These are phyloP conservation scores for Claviceps spartinae DNA, from an alignment of 2,329 filamentous ascomycete species.

Conservation along the genomic window DNA sequence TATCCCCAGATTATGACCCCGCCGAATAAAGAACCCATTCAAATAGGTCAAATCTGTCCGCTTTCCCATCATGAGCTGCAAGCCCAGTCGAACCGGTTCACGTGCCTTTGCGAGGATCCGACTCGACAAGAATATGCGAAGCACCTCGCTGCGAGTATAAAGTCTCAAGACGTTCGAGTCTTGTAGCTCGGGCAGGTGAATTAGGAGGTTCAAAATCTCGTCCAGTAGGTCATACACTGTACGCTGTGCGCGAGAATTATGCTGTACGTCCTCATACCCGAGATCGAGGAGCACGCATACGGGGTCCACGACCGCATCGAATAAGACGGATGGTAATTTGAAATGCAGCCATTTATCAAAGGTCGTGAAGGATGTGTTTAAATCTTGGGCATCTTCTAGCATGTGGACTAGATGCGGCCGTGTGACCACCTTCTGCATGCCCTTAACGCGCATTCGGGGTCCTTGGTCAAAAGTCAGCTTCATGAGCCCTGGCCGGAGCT, in stretches of 20 bases:
- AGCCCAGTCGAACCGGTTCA: constrained; percentile 49
- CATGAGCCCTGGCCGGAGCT: constrained; percentile 20
- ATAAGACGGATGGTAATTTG: constrained; percentile 68
- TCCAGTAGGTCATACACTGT: constrained; percentile 58
- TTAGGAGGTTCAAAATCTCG: constrained; percentile 63
- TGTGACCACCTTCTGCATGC: constrained; percentile 9
- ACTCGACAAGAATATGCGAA: constrained; percentile 43
- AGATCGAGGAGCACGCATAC: constrained; percentile 68
- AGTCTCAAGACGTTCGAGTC: constrained; percentile 42
- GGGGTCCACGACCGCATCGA: constrained; percentile 66
- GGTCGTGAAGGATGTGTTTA: constrained; percentile 11
- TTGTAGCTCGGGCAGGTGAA: constrained; percentile 59
- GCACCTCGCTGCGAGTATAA: constrained; percentile 43
- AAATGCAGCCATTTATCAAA: constrained; percentile 43
- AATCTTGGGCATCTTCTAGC: constrained; percentile 10
- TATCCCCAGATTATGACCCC: constrained; percentile 61
- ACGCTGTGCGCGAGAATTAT: constrained; percentile 50
- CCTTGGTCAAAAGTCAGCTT: constrained; percentile 16
- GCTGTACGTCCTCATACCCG: constrained; percentile 56
- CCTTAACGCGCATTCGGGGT: constrained; percentile 7
- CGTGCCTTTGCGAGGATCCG: constrained; percentile 31
- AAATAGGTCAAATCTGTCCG: constrained; percentile 69
- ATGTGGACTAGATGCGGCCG: constrained; percentile 12
- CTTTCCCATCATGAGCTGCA: constrained; percentile 45
- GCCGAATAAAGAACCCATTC: constrained; percentile 74